Conservation (phyloP, 495 filamentous ascomycete species). For the Geoglossum glabrum region DNA sequence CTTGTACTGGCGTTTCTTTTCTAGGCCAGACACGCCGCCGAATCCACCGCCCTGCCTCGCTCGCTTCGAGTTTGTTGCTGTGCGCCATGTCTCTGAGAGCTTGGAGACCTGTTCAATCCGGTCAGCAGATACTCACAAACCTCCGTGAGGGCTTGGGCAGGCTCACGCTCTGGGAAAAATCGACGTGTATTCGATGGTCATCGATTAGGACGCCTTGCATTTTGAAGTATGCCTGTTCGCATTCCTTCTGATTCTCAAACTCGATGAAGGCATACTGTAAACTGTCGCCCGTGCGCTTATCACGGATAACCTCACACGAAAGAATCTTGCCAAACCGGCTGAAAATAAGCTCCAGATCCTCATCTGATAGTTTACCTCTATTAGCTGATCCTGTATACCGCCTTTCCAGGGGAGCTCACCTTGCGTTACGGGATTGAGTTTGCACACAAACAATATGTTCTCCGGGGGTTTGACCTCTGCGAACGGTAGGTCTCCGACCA, state of each 20-base stretch:
- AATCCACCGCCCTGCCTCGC: constrained; percentile 56
- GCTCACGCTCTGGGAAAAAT: constrained; percentile 87
- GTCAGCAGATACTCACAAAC: constrained; percentile 11
- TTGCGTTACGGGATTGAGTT: constrained; percentile 89
- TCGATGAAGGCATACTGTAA: constrained; percentile 97
- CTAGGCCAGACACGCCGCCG: constrained; percentile 67
- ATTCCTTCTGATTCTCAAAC: constrained; percentile 77
- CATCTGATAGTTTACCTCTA: constrained; percentile 29
- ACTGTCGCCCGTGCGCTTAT: constrained; percentile 84
- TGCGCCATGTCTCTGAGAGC: constrained; percentile 78
- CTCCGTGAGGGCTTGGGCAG: not conserved
- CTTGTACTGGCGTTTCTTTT: constrained; percentile 81
- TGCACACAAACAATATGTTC: constrained; percentile 96
- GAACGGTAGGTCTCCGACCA: constrained; percentile 94
- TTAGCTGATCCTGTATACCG: not conserved
- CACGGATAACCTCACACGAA: constrained; percentile 90
- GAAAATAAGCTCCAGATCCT: constrained; percentile 89
- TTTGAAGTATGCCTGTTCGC: constrained; percentile 93
- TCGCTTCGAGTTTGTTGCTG: constrained; percentile 68
- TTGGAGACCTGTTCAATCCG: constrained; percentile 39
- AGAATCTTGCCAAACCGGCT: constrained; percentile 90
- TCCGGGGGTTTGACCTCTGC: constrained; percentile 96
- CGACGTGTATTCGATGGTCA: constrained; percentile 93
- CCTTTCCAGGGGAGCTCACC: constrained; percentile 17
- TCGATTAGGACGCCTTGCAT: constrained; percentile 96